Evolutionary conservation across 345 rosid genomes (phyloP), one percentile per base, ranked within the genome.

Genomic region (Psidium friedrichsthalianum): DNA sequence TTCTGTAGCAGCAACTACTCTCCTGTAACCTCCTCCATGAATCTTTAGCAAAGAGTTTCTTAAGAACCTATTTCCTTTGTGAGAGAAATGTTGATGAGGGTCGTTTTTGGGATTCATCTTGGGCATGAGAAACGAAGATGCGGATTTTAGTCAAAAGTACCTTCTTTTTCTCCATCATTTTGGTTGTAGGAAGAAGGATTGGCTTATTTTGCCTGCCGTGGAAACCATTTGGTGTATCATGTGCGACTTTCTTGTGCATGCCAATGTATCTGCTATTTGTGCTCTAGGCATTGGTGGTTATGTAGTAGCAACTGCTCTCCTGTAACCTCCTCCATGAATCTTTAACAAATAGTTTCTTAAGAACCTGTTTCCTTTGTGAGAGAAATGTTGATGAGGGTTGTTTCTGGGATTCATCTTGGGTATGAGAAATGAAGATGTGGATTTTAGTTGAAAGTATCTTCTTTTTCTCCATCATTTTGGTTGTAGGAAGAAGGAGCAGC

Each of bases 41-140:
- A n/a, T n/a, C n/a, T n/a, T n/a, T n/a, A n/a, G n/a, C n/a, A n/a
- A n/a, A n/a, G n/a, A 29, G 74, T n/a, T n/a, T n/a, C n/a, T n/a
- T n/a, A n/a, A n/a, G n/a, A n/a, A n/a, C n/a, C n/a, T n/a, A n/a
- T n/a, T n/a, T n/a, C n/a, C n/a, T n/a, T n/a, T n/a, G n/a, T n/a
- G n/a, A n/a, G n/a, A n/a, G n/a, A n/a, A n/a, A n/a, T n/a, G n/a
- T n/a, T n/a, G n/a, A n/a, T n/a, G n/a, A n/a, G n/a, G n/a, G n/a
- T n/a, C n/a, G n/a, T n/a, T n/a, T n/a, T n/a, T n/a, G n/a, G n/a
- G n/a, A n/a, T n/a, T n/a, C n/a, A n/a, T n/a, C n/a, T n/a, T n/a
- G n/a, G n/a, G n/a, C n/a, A n/a, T 96, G 85, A 88, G 40, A 83
- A n/a, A 83, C 80, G 25, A 55, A 82, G 27, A 61, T 24, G 74